Percentiles rank a stretch among this genome's conserved stretches.
Conservation (phyloP, 768 basidiomycete species). For the Agrocybe praecox region DNA sequence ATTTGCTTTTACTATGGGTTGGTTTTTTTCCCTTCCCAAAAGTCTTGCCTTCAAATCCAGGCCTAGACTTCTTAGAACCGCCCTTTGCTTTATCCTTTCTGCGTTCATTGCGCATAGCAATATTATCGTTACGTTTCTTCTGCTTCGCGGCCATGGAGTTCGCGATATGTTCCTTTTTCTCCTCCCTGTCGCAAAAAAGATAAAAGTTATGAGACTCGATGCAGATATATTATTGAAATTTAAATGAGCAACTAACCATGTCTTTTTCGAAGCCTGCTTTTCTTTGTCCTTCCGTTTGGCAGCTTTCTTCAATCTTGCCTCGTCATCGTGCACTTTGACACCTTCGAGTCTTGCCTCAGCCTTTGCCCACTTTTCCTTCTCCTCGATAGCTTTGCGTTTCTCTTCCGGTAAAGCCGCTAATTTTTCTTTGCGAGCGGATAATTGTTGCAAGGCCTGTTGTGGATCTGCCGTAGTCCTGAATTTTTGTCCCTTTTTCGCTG, state of each 20-base stretch:
- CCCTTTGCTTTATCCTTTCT: conserved; percentile 58
- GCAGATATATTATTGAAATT: conserved; percentile 5
- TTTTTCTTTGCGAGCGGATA: conserved; percentile 77
- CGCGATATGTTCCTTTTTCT: conserved; percentile 78
- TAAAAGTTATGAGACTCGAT: background rate
- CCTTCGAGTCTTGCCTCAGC: conserved; percentile 88
- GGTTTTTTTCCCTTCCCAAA: conserved; percentile 58
- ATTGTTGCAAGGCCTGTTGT: conserved; percentile 80
- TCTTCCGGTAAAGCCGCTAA: conserved; percentile 79
- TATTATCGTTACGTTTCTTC: conserved; percentile 91
- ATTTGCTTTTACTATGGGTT: conserved; percentile 36
- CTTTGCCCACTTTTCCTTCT: conserved; percentile 88
- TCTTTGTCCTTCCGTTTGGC: conserved; percentile 91
- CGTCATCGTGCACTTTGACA: conserved; percentile 90
- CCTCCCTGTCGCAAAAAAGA: conserved; percentile 56
- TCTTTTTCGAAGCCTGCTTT: conserved; percentile 81
- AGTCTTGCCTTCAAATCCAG: conserved; percentile 87
- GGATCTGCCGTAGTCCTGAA: conserved; percentile 81
- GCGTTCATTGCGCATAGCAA: conserved; percentile 82
- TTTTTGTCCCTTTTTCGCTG: conserved; percentile 51
- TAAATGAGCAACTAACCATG: conserved; percentile 61
- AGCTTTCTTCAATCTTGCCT: conserved; percentile 85
- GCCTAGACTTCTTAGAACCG: conserved; percentile 62
- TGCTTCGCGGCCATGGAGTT: conserved; percentile 81
- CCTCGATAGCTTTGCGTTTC: conserved; percentile 78